A percentile compares a stretch with the other conserved stretches of the same genome.
Evolutionary conservation across 495 filamentous ascomycete species (phyloP).

Genomic region (Halenospora varia): DNA sequence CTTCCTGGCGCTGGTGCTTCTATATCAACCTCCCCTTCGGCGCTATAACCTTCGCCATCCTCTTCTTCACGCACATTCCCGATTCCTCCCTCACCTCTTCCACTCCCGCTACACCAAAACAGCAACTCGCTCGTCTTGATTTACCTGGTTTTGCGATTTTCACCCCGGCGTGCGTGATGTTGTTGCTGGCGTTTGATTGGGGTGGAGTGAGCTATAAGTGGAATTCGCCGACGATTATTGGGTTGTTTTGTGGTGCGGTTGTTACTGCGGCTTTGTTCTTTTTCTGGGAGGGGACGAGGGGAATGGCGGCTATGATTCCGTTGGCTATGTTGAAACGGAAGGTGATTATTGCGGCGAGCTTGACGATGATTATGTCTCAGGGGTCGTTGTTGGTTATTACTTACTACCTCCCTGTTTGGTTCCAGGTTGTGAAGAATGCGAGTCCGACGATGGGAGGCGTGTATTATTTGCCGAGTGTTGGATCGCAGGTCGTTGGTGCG

Average conservation of each 20-base stretch:
- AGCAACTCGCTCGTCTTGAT: constrained; percentile 33
- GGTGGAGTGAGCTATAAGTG: constrained; percentile 39
- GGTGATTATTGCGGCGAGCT: constrained; percentile 21
- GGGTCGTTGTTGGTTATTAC: constrained; percentile 12
- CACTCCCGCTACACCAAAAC: not conserved
- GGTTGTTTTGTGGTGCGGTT: constrained; percentile 45
- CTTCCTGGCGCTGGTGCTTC: constrained; percentile 48
- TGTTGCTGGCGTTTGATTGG: constrained; percentile 42
- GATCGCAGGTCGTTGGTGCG: constrained; percentile 26
- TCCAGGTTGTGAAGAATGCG: constrained; percentile 30
- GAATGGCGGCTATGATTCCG: constrained; percentile 47
- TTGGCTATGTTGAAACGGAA: constrained; percentile 16
- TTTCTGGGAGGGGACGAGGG: constrained; percentile 37
- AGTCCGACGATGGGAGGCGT: constrained; percentile 63
- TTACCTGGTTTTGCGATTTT: constrained; percentile 40
- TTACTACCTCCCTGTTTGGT: constrained; percentile 14
- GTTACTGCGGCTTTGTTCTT: constrained; percentile 36
- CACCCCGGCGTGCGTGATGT: constrained; percentile 29
- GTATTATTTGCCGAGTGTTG: constrained; percentile 54
- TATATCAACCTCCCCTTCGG: constrained; percentile 64
- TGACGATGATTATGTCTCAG: constrained; percentile 25
- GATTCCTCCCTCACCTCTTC: constrained; percentile 14
- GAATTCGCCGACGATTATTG: constrained; percentile 31
- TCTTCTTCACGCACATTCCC: constrained; percentile 45
- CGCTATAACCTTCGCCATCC: constrained; percentile 39